Percentiles rank a stretch among this genome's conserved stretches.
These are phyloP conservation scores for Ophiostoma sp. DNA, from an alignment of 2,329 filamentous ascomycete genomes.

Conservation along the genomic window DNA sequence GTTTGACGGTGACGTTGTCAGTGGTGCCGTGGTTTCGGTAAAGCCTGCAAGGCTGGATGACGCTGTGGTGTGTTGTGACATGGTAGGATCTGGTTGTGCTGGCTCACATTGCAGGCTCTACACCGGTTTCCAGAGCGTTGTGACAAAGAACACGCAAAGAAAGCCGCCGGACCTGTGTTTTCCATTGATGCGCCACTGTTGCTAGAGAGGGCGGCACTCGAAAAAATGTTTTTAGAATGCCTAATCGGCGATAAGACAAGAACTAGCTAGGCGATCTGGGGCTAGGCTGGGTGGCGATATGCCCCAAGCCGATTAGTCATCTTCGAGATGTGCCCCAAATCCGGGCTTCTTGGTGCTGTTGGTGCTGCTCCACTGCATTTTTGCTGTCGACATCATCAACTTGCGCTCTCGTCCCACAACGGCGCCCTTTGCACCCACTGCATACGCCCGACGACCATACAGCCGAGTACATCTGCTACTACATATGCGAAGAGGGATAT, in stretches of 20 bases:
- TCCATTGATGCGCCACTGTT: conserved; percentile 16
- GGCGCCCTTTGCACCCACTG: too few relatives aligned
- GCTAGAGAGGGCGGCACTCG: conserved; percentile 3
- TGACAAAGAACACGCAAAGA: background rate
- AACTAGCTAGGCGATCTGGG: background rate
- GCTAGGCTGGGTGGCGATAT: background rate
- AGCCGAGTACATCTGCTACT: background rate
- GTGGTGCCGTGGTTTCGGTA: conserved; percentile 10
- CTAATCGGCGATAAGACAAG: conserved; percentile 17
- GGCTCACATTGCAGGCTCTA: conserved; percentile 19
- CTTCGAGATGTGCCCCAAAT: background rate
- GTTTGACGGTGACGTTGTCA: conserved; percentile 5
- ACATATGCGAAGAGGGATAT: background rate
- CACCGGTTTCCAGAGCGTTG: background rate
- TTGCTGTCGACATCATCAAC: background rate
- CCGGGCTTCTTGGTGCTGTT: too few relatives aligned
- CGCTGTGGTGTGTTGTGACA: conserved; percentile 23
- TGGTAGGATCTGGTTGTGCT: conserved; percentile 11
- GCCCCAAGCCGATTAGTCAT: background rate
- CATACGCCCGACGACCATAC: background rate
- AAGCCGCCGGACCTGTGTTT: background rate
- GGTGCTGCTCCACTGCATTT: background rate
- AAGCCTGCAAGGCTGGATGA: conserved; percentile 20
- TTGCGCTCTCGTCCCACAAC: too few relatives aligned
- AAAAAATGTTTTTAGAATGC: conserved; percentile 13